Evolutionary conservation across 1,284 basidiomycete genomes (phyloP), one percentile per base, ranked within the genome.

Genomic region (Inonotus obliquus): DNA sequence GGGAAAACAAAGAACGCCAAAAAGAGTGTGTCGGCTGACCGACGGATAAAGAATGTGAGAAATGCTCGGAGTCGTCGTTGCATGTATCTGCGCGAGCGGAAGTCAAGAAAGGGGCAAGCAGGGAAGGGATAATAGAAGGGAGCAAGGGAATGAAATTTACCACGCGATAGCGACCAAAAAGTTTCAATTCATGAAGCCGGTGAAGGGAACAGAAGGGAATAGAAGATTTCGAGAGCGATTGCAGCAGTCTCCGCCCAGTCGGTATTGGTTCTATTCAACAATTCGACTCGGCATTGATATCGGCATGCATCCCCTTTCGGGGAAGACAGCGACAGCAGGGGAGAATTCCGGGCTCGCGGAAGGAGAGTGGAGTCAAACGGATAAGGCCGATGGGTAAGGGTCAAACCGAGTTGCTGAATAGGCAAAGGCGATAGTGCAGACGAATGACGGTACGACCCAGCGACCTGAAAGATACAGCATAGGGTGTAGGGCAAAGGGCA

Each of bases 1-100:
- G 27, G 29, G 47, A 57, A 48, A 57, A 57, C 56, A 57, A 57
- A 57, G 44, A 45, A 57, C 21, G 32, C 56, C 45, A 29, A 37
- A 57, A 48, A 21, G 11, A 41, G 56, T 44, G 17, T 14, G 41
- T 44, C 41, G 41, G 41, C 41, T 44, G 41, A 44, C 41, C 41
- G 41, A 44, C 2, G 41, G 41, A 17, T 44, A 44, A 44, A 44
- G 19, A 4, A 9, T 32, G 32, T 32, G 47, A 19, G 29, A 11
- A 9, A 9, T 25, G 25, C 29, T 52, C 51, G 51, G 27, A 17
- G 32, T 25, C 32, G 51, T 52, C 51, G 27, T n/a, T 32, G 29
- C 32, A 17, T 52, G 17, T 52, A 27, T 52, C 1, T 52, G 32
- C 32, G 17, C 7, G 32, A 52, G 51, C 27, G 27, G 51, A 52